Conservation (phyloP, 2,329 filamentous ascomycete genomes). For the Domatiomyces catenatus region DNA sequence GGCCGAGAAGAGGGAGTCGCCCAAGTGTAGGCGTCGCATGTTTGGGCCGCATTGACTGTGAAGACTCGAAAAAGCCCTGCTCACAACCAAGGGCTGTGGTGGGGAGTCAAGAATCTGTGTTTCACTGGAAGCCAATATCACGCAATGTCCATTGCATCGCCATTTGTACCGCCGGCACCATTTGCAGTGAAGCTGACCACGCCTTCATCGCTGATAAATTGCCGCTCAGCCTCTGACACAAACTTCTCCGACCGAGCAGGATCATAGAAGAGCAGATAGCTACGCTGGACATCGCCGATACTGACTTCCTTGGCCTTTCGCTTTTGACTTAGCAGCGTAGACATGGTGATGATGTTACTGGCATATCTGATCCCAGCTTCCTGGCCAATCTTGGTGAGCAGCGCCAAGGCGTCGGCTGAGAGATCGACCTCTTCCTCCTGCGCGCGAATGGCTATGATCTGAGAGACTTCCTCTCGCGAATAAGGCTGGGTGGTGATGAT, state of each 20-base stretch:
- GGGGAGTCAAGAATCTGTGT: neutral
- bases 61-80: neutral
- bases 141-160: slow-evolving; percentile 56
- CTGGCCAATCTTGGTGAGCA: slow-evolving; percentile 88
- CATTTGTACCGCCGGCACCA: slow-evolving; percentile 31
- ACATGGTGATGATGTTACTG: slow-evolving; percentile 95
- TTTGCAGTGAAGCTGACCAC: slow-evolving; percentile 51
- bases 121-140: slow-evolving; percentile 19
- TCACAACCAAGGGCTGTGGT: neutral
- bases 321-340: slow-evolving; percentile 74
- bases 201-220: slow-evolving; percentile 79
- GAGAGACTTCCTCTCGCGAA: slow-evolving; percentile 65
- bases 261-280: slow-evolving; percentile 90
- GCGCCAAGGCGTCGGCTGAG: slow-evolving; percentile 72
- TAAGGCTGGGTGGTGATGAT: slow-evolving; percentile 92
- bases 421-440: slow-evolving; percentile 93
- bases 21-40: neutral
- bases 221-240: slow-evolving; percentile 76
- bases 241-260: slow-evolving; percentile 77
- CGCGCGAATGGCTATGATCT: slow-evolving; percentile 83
- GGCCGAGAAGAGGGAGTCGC: too few species aligned
- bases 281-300: slow-evolving; percentile 79
- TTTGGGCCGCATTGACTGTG: neutral
- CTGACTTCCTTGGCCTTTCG: slow-evolving; percentile 68
- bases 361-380: slow-evolving; percentile 87